A percentile compares a stretch with the other conserved stretches of the same genome.
Evolutionary conservation across 352 stramenopile genomes (phyloP).

Genomic region (Phytopythium vexans): DNA sequence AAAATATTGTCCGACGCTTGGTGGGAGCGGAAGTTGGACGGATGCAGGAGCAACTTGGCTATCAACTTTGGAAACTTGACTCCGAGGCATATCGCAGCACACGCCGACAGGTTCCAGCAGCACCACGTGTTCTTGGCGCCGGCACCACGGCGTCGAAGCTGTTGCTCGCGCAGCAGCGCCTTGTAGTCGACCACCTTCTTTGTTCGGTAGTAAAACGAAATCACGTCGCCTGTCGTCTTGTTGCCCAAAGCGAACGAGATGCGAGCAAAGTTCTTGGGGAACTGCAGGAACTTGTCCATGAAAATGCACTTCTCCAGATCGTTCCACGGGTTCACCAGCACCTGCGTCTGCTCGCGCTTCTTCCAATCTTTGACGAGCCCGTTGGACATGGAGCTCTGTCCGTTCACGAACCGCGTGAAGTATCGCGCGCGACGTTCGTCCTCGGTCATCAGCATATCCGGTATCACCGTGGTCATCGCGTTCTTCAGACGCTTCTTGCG

Average conservation of each 20-base stretch:
- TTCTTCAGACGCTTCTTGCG: slow-evolving; percentile 84
- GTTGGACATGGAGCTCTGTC: slow-evolving; percentile 64
- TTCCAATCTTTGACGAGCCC: slow-evolving; percentile 61
- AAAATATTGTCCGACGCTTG: slow-evolving; percentile 86
- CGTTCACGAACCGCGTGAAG: slow-evolving; percentile 50
- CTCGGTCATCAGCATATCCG: slow-evolving; percentile 75
- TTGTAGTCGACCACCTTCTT: slow-evolving; percentile 99
- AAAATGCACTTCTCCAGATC: slow-evolving; percentile 99
- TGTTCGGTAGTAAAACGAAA: slow-evolving; percentile 97
- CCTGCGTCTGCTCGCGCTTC: slow-evolving; percentile 60
- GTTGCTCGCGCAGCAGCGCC: slow-evolving; percentile 85
- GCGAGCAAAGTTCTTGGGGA: slow-evolving; percentile 98
- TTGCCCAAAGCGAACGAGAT: slow-evolving; percentile 94
- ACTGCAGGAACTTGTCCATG: slow-evolving; percentile 98
- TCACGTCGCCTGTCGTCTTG: slow-evolving; percentile 96
- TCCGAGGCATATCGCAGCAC: slow-evolving; percentile 75
- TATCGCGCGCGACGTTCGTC: slow-evolving; percentile 49
- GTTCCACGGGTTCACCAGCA: slow-evolving; percentile 94
- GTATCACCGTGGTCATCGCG: slow-evolving; percentile 75
- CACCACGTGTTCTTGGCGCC: slow-evolving; percentile 89
- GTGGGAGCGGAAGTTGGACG: slow-evolving; percentile 82
- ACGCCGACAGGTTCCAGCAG: slow-evolving; percentile 84
- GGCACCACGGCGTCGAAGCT: slow-evolving; percentile 74
- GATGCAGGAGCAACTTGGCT: slow-evolving; percentile 66
- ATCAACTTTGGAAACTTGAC: slow-evolving; percentile 76